phyloP scores from a whole-genome alignment of 1,139 yeast genomes.

The Pichia sp. region DNA sequence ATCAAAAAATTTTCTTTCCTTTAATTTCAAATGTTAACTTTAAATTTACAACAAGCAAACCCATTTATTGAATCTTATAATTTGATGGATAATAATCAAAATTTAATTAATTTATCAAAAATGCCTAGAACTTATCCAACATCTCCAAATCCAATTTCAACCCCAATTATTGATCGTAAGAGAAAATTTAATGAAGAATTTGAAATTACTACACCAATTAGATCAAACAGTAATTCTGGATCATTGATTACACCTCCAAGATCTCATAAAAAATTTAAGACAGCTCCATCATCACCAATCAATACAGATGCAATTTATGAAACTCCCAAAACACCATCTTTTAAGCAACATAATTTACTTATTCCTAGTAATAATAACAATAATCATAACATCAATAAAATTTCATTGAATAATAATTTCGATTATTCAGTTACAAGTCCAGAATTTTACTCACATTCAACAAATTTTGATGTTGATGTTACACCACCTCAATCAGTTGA shows the following conservation, averaged over 20 bases:
- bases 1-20: background rate
- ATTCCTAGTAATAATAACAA: background rate
- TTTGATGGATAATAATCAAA: background rate
- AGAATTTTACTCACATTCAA: conserved; percentile 12
- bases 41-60: conserved; percentile 2
- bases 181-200: conserved; percentile 16
- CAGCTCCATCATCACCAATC: conserved; percentile 28
- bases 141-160: conserved; percentile 2
- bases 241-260: conserved; percentile 17
- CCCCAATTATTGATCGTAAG: conserved; percentile 11
- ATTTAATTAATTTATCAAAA: background rate
- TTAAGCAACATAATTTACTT: background rate
- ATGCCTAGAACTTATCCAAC: conserved; percentile 16
- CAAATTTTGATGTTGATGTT: conserved; percentile 6
- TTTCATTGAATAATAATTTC: no score
- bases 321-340: conserved; percentile 23
- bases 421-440: conserved; percentile 16
- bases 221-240: conserved; percentile 1
- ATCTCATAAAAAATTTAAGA: conserved; percentile 21
- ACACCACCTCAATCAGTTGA: conserved; percentile 33
- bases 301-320: conserved; percentile 8
- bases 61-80: conserved; percentile 8
- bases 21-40: conserved; percentile 4
- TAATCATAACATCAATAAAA: background rate
- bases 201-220: conserved; percentile 6